Conservation (phyloP, 2,329 filamentous ascomycete genomes). For the Conoideocrella luteorostrata region DNA sequence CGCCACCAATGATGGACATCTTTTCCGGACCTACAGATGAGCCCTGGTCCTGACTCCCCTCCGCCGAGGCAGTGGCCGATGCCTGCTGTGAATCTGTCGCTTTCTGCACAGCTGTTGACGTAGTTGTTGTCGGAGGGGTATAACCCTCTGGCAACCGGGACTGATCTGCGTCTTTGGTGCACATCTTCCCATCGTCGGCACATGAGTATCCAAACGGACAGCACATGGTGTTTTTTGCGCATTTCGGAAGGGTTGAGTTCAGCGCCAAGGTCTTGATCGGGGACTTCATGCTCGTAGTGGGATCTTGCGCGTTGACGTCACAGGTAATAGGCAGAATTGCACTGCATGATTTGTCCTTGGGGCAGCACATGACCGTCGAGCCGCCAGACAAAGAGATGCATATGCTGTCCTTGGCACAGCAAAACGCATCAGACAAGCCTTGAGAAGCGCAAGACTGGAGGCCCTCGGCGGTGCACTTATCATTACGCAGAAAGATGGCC, state of each 20-base stretch:
- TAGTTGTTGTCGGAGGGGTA: constrained; percentile 16
- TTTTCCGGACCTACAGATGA: constrained; percentile 23
- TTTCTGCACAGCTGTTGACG: constrained; percentile 15
- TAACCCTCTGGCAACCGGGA: constrained; percentile 27
- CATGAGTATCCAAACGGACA: constrained; percentile 71
- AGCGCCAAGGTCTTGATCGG: constrained; percentile 62
- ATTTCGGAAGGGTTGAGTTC: constrained; percentile 47
- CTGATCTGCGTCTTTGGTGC: constrained; percentile 48
- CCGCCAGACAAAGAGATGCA: constrained; percentile 58
- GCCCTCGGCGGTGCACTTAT: constrained; percentile 43
- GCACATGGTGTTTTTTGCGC: constrained; percentile 47
- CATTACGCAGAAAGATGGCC: constrained; percentile 35
- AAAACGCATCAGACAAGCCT: constrained; percentile 58
- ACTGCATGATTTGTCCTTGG: constrained; percentile 48
- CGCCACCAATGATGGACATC: constrained; percentile 39
- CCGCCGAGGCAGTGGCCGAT: constrained; percentile 5
- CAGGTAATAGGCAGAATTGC: constrained; percentile 59
- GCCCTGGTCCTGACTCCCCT: constrained; percentile 4
- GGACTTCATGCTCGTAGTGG: constrained; percentile 46
- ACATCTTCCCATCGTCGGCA: constrained; percentile 37
- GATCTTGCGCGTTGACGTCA: constrained; percentile 55
- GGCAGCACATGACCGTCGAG: constrained; percentile 68
- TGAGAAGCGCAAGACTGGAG: constrained; percentile 45
- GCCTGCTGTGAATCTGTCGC: background rate
- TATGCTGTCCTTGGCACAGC: constrained; percentile 48